Conservation (phyloP, 768 basidiomycete genomes). For the Pleurotus giganteus region DNA sequence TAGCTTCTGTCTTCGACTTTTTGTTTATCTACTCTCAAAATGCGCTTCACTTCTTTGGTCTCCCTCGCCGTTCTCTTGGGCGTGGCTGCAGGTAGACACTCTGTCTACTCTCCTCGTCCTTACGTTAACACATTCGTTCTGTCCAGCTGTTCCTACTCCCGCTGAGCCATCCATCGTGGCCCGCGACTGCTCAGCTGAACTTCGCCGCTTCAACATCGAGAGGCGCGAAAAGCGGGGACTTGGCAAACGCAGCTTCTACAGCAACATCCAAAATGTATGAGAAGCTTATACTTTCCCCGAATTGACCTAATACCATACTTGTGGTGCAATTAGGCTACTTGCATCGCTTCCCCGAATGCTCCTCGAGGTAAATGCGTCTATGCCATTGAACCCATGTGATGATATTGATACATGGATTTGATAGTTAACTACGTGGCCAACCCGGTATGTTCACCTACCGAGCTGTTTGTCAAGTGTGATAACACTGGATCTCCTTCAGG, state of each 20-base stretch:
- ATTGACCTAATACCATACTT: background rate
- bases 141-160: constrained; percentile 16
- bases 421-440: constrained; percentile 17
- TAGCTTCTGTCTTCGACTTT: background rate
- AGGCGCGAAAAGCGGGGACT: constrained; percentile 20
- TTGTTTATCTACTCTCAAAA: background rate
- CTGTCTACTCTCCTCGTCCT: background rate
- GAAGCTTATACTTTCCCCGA: background rate
- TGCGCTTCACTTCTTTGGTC: constrained; percentile 9
- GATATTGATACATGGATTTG: background rate
- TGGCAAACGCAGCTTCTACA: constrained; percentile 18
- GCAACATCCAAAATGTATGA: constrained; percentile 20
- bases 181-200: constrained; percentile 23
- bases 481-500: constrained; percentile 12
- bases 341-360: constrained; percentile 20
- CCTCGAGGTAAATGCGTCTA: constrained; percentile 11
- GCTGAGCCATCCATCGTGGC: constrained; percentile 9
- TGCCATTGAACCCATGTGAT: background rate
- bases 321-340: constrained; percentile 18
- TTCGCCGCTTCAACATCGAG: constrained; percentile 12
- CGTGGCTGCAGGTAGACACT: constrained; percentile 14
- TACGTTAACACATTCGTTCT: background rate
- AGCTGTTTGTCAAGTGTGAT: background rate
- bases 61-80: constrained; percentile 16
- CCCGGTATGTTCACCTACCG: constrained; percentile 11